Evolutionary conservation across 495 filamentous ascomycete genomes (phyloP).

Genomic region (Penicillium bialowiezense): DNA sequence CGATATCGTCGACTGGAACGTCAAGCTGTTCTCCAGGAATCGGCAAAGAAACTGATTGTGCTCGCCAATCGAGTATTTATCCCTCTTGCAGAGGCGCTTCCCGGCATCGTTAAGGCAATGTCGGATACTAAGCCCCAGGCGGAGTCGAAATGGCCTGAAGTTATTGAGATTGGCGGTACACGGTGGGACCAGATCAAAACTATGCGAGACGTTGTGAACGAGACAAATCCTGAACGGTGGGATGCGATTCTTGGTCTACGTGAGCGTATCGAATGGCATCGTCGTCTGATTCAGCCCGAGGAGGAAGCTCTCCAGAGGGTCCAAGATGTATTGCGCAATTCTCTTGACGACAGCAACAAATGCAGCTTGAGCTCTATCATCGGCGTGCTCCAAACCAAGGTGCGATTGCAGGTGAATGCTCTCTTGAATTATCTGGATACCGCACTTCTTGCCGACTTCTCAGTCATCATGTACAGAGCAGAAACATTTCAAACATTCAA

Average conservation of each 20-base stretch:
- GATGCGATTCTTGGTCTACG: constrained; percentile 36
- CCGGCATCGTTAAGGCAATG: constrained; percentile 17
- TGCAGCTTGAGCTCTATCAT: constrained; percentile 42
- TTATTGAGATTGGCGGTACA: not conserved
- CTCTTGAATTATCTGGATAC: too few species aligned
- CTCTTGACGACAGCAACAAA: constrained; percentile 36
- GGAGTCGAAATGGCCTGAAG: not conserved
- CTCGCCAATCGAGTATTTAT: constrained; percentile 48
- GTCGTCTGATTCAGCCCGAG: constrained; percentile 39
- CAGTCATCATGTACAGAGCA: too few species aligned
- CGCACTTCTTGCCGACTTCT: too few species aligned
- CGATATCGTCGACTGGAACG: constrained; percentile 67
- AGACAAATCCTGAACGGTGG: constrained; percentile 30
- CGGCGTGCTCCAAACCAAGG: constrained; percentile 19
- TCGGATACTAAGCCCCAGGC: constrained; percentile 5
- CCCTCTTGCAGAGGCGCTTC: constrained; percentile 44
- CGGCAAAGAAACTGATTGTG: constrained; percentile 64
- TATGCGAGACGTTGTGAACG: constrained; percentile 3
- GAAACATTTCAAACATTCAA: too few species aligned
- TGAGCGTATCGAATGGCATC: constrained; percentile 39
- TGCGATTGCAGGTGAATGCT: too few species aligned
- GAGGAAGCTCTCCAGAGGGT: constrained; percentile 64
- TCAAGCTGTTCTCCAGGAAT: constrained; percentile 62
- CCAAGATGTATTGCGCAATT: constrained; percentile 45
- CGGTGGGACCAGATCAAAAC: constrained; percentile 2